phyloP scores from a whole-genome alignment of 2,329 filamentous ascomycete species.

The Botrytis elliptica region DNA sequence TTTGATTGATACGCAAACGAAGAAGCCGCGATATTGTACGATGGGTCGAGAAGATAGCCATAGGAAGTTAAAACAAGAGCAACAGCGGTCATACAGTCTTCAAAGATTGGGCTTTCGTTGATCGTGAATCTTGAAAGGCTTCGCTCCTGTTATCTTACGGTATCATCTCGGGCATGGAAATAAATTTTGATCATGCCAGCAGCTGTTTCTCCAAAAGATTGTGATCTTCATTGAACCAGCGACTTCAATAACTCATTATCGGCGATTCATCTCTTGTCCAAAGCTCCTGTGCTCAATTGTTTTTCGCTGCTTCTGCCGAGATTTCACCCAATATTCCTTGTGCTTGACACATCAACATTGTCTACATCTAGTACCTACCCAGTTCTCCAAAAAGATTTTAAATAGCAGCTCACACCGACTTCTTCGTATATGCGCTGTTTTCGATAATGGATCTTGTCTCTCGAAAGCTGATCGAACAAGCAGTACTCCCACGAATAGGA shows the following conservation, averaged over 20 bases:
- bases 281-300: neutral
- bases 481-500: neutral
- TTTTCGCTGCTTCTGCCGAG: neutral
- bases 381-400: neutral
- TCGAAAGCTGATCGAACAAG: neutral
- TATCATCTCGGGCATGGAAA: neutral
- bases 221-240: neutral
- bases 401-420: neutral
- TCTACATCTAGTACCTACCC: neutral
- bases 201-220: neutral
- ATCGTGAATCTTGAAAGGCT: neutral
- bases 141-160: neutral
- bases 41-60: neutral
- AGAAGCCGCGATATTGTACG: neutral
- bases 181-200: neutral
- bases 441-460: neutral
- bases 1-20: neutral
- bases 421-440: neutral
- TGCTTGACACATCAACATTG: neutral
- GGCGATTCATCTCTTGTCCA: neutral
- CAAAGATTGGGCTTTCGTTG: neutral
- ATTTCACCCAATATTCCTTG: neutral
- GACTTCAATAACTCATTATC: neutral
- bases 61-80: neutral
- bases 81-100: neutral